These are phyloP conservation scores for Ascochyta fabae DNA, from an alignment of 2,329 filamentous ascomycete species.

Conservation along the genomic window DNA sequence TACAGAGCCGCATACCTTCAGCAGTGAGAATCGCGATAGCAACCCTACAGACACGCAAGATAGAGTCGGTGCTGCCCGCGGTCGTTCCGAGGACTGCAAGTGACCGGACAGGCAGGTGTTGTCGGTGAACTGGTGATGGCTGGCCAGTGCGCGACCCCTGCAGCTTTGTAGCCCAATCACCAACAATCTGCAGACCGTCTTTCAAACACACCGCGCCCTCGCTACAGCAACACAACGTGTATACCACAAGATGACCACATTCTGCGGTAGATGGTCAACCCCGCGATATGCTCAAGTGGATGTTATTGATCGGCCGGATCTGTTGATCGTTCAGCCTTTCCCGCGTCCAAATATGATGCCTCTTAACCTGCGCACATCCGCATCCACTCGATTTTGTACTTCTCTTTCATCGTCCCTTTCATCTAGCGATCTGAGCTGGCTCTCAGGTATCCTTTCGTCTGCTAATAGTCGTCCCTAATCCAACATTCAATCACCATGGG, in stretches of 20 bases:
- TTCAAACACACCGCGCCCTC: constrained; percentile 14
- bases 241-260: constrained; percentile 4
- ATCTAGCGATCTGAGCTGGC: constrained; percentile 2
- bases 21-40: no score
- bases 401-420: neutral
- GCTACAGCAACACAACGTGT: neutral
- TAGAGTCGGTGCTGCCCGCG: neutral
- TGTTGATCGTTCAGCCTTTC: constrained; percentile 1
- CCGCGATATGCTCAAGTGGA: constrained; percentile 2
- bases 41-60: no score
- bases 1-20: no score
- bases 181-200: neutral
- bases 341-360: neutral
- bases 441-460: neutral
- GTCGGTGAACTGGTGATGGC: neutral
- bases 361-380: neutral
- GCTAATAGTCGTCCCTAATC: neutral
- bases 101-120: neutral
- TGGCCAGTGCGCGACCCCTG: neutral
- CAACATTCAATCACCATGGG: constrained; percentile 10
- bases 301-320: constrained; percentile 1
- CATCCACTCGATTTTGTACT: neutral
- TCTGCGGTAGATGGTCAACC: neutral
- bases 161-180: constrained; percentile 5
- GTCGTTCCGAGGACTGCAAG: neutral